A percentile compares a stretch with the other conserved stretches of the same genome.
These are phyloP conservation scores for Pyracantha coccinea DNA, from an alignment of 331 rosid species.

Conservation along the genomic window DNA sequence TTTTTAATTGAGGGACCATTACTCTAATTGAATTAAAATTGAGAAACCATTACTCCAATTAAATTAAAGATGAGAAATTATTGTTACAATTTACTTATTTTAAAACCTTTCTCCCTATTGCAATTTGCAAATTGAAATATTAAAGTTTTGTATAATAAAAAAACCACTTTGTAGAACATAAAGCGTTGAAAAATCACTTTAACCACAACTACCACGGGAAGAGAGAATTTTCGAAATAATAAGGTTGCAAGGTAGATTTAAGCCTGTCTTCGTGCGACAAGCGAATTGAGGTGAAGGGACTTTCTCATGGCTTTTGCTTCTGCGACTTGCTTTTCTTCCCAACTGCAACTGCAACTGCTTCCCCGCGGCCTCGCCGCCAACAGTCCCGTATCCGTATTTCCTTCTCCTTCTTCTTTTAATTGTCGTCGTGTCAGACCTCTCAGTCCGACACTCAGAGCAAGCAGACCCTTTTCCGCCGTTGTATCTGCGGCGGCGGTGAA, in stretches of 20 bases:
- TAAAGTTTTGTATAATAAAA: no score
- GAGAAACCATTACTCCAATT: no score
- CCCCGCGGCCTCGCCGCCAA: not conserved
- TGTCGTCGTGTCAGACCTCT: not conserved
- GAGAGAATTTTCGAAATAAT: not conserved
- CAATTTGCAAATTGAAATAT: no score
- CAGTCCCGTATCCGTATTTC: not conserved
- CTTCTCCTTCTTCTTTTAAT: not conserved
- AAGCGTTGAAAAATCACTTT: not conserved
- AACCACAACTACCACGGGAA: not conserved
- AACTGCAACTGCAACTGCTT: constrained; percentile 17
- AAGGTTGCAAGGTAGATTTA: not conserved
- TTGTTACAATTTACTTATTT: no score
- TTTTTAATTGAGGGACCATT: no score
- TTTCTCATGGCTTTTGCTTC: constrained; percentile 27
- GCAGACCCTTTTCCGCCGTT: not conserved
- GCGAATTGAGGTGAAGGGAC: not conserved
- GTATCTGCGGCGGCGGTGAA: not conserved
- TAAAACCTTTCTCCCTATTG: no score
- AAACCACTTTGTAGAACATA: not conserved
- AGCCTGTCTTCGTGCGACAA: not conserved
- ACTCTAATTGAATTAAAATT: no score
- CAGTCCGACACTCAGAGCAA: not conserved
- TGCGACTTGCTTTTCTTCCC: constrained; percentile 27
- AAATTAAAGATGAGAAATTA: no score